Percentiles rank a stretch among this genome's conserved stretches.
These are phyloP conservation scores for Yamadazyma membranifaciens DNA, from an alignment of 1,139 yeast species.

Conservation along the genomic window DNA sequence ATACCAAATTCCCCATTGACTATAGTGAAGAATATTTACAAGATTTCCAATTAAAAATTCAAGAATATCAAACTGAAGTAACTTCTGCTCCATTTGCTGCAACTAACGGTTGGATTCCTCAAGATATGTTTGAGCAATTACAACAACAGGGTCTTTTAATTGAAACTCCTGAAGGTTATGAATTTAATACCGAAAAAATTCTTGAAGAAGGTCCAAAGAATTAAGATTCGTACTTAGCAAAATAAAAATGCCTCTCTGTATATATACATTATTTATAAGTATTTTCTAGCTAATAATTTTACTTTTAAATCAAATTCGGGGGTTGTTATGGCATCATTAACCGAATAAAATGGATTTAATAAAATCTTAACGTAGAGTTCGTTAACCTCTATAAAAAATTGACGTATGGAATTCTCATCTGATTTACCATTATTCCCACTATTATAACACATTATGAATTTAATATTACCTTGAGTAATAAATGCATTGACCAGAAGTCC, in stretches of 20 bases:
- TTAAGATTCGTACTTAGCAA: background rate
- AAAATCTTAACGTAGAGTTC: conserved; percentile 85
- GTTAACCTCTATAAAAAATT: conserved; percentile 80
- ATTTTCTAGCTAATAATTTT: conserved; percentile 70
- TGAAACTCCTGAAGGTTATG: conserved; percentile 34
- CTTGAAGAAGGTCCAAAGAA: conserved; percentile 22
- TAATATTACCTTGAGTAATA: conserved; percentile 84
- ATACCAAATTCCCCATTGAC: conserved; percentile 55
- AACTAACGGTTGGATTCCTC: conserved; percentile 95
- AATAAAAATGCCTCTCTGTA: background rate
- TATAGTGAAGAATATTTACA: conserved; percentile 56
- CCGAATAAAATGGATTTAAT: conserved; percentile 81
- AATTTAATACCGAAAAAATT: conserved; percentile 39
- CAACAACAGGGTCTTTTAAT: conserved; percentile 63
- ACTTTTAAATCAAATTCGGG: conserved; percentile 77
- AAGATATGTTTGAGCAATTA: conserved; percentile 78
- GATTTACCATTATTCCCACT: conserved; percentile 18
- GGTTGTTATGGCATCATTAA: conserved; percentile 71
- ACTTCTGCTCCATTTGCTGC: conserved; percentile 80
- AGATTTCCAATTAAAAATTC: conserved; percentile 56
- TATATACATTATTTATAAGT: conserved; percentile 39
- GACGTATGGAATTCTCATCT: conserved; percentile 76
- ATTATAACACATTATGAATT: conserved; percentile 73
- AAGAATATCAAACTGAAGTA: conserved; percentile 64
- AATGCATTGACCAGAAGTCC: conserved; percentile 79